phyloP scores from a whole-genome alignment of 2,329 filamentous ascomycete species.

The Aspergillus candidus region DNA sequence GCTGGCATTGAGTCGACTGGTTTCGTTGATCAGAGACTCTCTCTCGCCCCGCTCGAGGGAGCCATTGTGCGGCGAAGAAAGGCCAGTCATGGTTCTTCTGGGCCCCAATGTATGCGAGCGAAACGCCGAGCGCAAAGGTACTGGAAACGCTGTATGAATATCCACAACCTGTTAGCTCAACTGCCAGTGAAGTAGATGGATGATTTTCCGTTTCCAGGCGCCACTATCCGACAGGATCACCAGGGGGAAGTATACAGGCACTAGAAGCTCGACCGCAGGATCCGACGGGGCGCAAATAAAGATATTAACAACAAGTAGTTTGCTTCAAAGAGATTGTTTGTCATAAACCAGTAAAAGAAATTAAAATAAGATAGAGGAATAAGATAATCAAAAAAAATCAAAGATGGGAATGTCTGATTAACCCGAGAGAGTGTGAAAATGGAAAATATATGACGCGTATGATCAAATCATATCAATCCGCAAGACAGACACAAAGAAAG shows the following conservation, averaged over 20 bases:
- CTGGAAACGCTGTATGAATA: conserved; percentile 16
- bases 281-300: too few relatives aligned
- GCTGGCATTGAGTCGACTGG: conserved; percentile 14
- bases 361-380: conserved; percentile 2
- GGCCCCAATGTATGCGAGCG: conserved; percentile 26
- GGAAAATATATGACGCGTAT: neutral
- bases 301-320: neutral
- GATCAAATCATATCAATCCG: too few relatives aligned
- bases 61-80: conserved; percentile 23
- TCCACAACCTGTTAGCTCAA: neutral
- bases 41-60: conserved; percentile 28
- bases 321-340: conserved; percentile 8
- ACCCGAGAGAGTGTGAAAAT: neutral
- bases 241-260: too few relatives aligned
- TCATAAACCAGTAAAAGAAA: conserved; percentile 6
- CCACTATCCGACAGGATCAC: too few relatives aligned
- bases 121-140: conserved; percentile 23
- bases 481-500: neutral
- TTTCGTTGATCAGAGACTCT: conserved; percentile 26
- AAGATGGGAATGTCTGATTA: neutral
- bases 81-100: conserved; percentile 25
- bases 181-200: neutral
- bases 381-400: conserved; percentile 2
- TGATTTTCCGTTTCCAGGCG: too few relatives aligned
- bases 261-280: too few relatives aligned